Base-by-base conservation (phyloP, 1,139 yeast genomes). In the Candida glucosophila region DNA sequence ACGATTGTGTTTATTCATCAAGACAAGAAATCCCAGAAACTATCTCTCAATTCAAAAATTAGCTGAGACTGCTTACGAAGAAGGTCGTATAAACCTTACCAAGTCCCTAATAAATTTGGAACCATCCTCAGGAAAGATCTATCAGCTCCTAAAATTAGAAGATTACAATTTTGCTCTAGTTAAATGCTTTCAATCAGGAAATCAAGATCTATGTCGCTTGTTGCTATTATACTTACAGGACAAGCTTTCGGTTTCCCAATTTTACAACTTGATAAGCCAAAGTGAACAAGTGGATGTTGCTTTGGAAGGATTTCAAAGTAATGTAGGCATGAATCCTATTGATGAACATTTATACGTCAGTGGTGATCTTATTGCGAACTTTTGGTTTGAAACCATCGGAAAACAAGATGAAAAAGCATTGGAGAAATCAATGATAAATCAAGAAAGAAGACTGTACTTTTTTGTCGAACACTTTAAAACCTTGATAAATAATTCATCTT, bases 41-140 rank as follows among this genome's bases (percentile, higher is more conserved):
- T 49, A 50, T 15, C 55, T 80, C 0, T 67, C 92, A 0, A 76
- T 77, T 41, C 73, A 73, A 7, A 59, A 67, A 22, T 72, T 90
- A 19, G 76, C 92, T 0, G 62, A 66, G 11, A 63, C 72, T 14
- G 95, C 97, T 1, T 75, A 69, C 41, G 78, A 79, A 37, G 96
- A 90, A 49, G 98, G 98, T 2, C 61, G 97, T 18, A 50, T 67
- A 4, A 62, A 64, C 15, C 54, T 90, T 15, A 79, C 95, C 17
- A 72, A 77, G 30, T 55, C 68, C 24, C 49, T 88, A 15, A 64
- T 82, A 3, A 68, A 76, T 28, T 54, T 76, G 31, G 97, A 90
- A 44, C 78, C 82, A 1, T 61, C 77, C 4, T 59, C 62, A 3
- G 66, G 69, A 29, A 81, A 80, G 36, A 68, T 86, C 1, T 69